A percentile compares a stretch with the other conserved stretches of the same genome.
Evolutionary conservation across 768 basidiomycete species (phyloP).

Genomic region (Austroboletus eburneus): DNA sequence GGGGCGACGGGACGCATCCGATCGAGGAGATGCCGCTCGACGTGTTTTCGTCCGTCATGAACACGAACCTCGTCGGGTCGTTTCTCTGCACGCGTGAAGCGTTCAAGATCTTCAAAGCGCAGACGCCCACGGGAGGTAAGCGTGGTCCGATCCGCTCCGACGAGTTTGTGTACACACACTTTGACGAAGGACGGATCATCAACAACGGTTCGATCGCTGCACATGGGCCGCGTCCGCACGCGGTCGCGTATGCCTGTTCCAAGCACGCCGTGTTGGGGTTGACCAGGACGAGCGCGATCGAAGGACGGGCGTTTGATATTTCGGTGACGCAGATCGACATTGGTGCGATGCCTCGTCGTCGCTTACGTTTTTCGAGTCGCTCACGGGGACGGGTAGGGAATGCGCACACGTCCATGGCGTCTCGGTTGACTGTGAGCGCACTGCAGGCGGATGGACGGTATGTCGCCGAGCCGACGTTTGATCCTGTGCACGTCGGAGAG

Average conservation of each 20-base stretch:
- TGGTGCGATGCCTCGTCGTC: slow-evolving; percentile 41
- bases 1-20: slow-evolving; percentile 42
- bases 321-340: slow-evolving; percentile 82
- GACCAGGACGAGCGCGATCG: slow-evolving; percentile 72
- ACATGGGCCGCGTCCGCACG: slow-evolving; percentile 61
- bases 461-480: slow-evolving; percentile 59
- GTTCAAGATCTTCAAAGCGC: slow-evolving; percentile 65
- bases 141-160: not conserved
- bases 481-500: slow-evolving; percentile 67
- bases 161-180: too few relatives aligned
- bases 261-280: slow-evolving; percentile 80
- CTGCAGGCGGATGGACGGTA: slow-evolving; percentile 66
- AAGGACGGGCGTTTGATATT: slow-evolving; percentile 70
- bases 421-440: slow-evolving; percentile 43
- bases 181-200: slow-evolving; percentile 79
- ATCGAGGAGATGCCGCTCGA: slow-evolving; percentile 61
- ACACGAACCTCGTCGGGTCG: slow-evolving; percentile 67
- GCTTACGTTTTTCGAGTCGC: too few relatives aligned
- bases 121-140: slow-evolving; percentile 67
- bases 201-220: slow-evolving; percentile 84
- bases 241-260: slow-evolving; percentile 64
- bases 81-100: slow-evolving; percentile 80
- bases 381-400: slow-evolving; percentile 57
- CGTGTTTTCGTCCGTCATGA: slow-evolving; percentile 59
- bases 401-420: slow-evolving; percentile 60